Percentiles rank a stretch among this genome's conserved stretches.
phyloP scores from a whole-genome alignment of 164 flowering plant species.

The Buxus sempervirens region DNA sequence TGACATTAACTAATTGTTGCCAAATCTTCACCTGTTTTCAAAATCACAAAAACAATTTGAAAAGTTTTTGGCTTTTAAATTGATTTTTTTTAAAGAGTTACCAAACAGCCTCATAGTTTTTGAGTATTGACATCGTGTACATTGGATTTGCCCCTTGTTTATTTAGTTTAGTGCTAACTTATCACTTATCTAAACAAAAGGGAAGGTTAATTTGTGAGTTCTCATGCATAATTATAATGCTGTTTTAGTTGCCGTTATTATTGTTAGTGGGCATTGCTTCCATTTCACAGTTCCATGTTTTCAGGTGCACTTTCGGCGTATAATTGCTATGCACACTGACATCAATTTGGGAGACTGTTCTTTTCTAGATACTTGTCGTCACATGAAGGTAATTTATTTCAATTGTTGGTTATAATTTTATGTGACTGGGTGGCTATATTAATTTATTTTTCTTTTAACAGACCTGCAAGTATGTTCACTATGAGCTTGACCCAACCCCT shows the following conservation, averaged over 20 bases:
- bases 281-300: background rate
- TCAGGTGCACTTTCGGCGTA: conserved; percentile 95
- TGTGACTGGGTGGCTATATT: background rate
- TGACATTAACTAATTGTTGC: no score
- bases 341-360: conserved; percentile 94
- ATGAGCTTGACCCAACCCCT: conserved; percentile 86
- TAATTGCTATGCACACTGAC: conserved; percentile 93
- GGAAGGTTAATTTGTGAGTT: no score
- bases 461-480: conserved; percentile 99
- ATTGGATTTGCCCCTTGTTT: no score
- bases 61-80: no score
- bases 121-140: no score
- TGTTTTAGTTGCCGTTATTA: background rate
- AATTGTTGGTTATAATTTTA: conserved; percentile 1
- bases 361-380: conserved; percentile 95
- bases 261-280: background rate
- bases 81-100: no score
- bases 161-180: no score
- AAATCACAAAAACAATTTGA: no score
- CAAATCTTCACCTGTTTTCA: no score
- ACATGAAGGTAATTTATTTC: conserved; percentile 75
- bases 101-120: no score
- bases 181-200: no score
- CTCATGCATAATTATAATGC: no score
- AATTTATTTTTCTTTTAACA: conserved; percentile 22